These are phyloP conservation scores for Aspergillus panamensis DNA, from an alignment of 495 filamentous ascomycete species.

Conservation along the genomic window DNA sequence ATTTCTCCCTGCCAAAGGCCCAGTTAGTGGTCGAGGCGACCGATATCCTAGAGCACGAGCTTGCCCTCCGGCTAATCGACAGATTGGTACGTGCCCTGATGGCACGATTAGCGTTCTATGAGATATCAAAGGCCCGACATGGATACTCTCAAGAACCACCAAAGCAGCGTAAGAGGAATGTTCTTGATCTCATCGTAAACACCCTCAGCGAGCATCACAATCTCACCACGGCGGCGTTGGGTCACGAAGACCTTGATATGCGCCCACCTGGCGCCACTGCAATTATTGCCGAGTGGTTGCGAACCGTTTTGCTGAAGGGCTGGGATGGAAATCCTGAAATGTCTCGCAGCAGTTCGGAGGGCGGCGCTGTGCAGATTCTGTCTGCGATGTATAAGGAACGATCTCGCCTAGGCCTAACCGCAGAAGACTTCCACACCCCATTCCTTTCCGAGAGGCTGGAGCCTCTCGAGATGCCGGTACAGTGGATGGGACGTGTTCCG, in stretches of 20 bases:
- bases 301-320: conserved; percentile 67
- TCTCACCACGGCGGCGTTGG: conserved; percentile 22
- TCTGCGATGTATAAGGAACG: conserved; percentile 66
- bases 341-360: conserved; percentile 60
- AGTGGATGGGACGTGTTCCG: conserved; percentile 57
- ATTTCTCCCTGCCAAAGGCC: conserved; percentile 28
- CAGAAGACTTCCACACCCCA: conserved; percentile 67
- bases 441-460: conserved; percentile 78
- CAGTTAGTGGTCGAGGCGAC: conserved; percentile 37
- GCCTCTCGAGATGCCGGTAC: conserved; percentile 65
- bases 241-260: conserved; percentile 27
- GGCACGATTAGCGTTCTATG: conserved; percentile 48
- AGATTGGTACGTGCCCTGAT: conserved; percentile 54
- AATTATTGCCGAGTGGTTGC: conserved; percentile 74
- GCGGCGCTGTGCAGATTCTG: conserved; percentile 71
- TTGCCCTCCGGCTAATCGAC: conserved; percentile 53
- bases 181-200: conserved; percentile 40
- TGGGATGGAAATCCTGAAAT: conserved; percentile 76
- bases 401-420: conserved; percentile 57
- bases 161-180: conserved; percentile 30
- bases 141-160: conserved; percentile 31
- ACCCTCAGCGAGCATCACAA: conserved; percentile 38
- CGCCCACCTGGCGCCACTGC: conserved; percentile 42
- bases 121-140: conserved; percentile 47
- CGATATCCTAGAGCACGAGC: conserved; percentile 60